phyloP scores from a whole-genome alignment of 1,284 basidiomycete genomes.

The Ustilago tritici region DNA sequence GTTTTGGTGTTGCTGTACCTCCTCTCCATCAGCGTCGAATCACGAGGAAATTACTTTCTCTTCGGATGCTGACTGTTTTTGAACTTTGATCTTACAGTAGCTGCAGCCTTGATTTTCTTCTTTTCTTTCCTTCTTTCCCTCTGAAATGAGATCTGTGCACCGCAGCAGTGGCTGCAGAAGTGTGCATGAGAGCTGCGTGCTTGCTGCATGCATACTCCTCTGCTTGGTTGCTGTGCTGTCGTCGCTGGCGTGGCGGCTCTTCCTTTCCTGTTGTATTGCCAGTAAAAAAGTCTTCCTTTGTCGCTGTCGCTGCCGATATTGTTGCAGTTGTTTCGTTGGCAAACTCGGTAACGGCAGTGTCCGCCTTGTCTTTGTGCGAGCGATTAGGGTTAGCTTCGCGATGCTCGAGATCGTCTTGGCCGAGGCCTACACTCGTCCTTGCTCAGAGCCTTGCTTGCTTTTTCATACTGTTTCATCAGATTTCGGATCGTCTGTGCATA shows the following conservation, averaged over 20 bases:
- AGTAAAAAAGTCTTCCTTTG: neutral
- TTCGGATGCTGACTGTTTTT: constrained; percentile 5
- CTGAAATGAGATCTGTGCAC: constrained; percentile 5
- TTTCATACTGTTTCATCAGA: too few relatives aligned
- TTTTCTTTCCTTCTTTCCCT: constrained; percentile 5
- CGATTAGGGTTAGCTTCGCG: neutral
- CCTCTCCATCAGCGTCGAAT: neutral
- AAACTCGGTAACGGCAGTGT: neutral
- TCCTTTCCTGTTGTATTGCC: neutral
- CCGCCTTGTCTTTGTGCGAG: neutral
- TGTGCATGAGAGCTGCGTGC: constrained; percentile 9
- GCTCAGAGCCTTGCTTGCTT: too few relatives aligned
- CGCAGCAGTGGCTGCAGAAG: constrained; percentile 8
- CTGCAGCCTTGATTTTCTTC: constrained; percentile 23
- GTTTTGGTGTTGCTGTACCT: neutral
- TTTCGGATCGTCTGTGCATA: too few relatives aligned
- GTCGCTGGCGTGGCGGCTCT: neutral
- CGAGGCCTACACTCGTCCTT: neutral
- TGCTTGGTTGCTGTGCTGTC: constrained; percentile 2
- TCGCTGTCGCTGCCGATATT: too few relatives aligned
- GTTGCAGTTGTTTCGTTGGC: neutral
- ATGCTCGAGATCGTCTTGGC: neutral
- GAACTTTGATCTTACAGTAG: constrained; percentile 5
- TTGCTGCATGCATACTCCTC: neutral
- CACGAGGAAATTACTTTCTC: neutral